Conservation (phyloP, 2,329 filamentous ascomycete species). For the Blumeria graminis region DNA sequence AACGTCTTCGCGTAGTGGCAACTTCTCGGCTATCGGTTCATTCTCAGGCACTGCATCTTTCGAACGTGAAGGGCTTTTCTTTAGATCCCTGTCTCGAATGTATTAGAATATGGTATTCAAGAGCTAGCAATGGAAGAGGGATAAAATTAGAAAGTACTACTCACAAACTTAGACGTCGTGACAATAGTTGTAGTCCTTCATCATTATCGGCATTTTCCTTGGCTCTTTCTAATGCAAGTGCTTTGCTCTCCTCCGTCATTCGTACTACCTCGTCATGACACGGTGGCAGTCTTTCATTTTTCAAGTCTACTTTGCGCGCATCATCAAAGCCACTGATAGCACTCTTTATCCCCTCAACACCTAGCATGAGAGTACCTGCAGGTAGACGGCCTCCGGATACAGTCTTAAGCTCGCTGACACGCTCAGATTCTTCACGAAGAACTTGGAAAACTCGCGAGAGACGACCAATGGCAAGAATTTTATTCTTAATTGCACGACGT, state of each 20-base stretch:
- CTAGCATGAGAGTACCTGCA: conserved; percentile 89
- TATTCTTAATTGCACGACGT: conserved; percentile 95
- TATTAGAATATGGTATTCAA: background rate
- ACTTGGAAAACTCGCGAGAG: conserved; percentile 97
- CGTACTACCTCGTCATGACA: conserved; percentile 76
- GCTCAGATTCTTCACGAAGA: conserved; percentile 85
- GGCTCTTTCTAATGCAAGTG: conserved; percentile 66
- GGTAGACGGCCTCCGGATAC: conserved; percentile 79
- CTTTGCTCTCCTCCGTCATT: conserved; percentile 58
- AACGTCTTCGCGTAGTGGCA: too few species aligned
- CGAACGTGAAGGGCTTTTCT: too few species aligned
- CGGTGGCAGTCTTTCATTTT: conserved; percentile 86
- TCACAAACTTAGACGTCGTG: conserved; percentile 89
- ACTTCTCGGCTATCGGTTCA: too few species aligned
- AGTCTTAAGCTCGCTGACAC: conserved; percentile 93
- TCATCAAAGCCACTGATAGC: conserved; percentile 95
- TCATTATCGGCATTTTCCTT: conserved; percentile 81
- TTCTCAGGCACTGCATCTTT: too few species aligned
- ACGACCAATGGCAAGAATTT: conserved; percentile 91
- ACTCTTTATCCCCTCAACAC: conserved; percentile 94
- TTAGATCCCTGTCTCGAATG: background rate
- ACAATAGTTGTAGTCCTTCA: conserved; percentile 61
- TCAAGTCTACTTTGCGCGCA: conserved; percentile 83
- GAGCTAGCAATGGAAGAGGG: too few species aligned
- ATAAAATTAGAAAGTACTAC: conserved; percentile 15